Conservation (phyloP, 257 asterid genomes). For the Solanum rostratum region DNA sequence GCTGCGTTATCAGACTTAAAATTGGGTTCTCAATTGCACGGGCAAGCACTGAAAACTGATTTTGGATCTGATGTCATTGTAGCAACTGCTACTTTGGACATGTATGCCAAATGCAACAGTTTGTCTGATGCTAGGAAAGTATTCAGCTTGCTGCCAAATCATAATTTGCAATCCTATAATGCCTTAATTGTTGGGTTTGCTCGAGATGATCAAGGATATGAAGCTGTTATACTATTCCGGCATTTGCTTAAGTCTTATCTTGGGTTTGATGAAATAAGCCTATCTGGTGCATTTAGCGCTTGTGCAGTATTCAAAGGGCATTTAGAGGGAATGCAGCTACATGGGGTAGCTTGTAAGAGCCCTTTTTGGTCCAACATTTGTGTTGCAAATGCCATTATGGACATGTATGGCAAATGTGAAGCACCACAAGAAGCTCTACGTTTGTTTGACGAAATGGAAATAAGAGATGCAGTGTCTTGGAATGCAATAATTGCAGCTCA, state of each 20-base stretch:
- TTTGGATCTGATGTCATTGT: constrained; percentile 58
- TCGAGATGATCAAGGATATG: constrained; percentile 52
- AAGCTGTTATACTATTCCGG: constrained; percentile 46
- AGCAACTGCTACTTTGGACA: constrained; percentile 74
- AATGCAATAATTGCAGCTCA: constrained; percentile 75
- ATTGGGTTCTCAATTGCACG: constrained; percentile 68
- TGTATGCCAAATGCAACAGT: constrained; percentile 65
- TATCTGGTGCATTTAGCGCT: constrained; percentile 70
- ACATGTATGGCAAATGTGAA: constrained; percentile 87
- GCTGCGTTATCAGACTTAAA: constrained; percentile 44
- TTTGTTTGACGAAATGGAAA: constrained; percentile 54
- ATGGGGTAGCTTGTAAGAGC: constrained; percentile 56
- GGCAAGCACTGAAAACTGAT: constrained; percentile 57
- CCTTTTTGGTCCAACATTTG: constrained; percentile 41
- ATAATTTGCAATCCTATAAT: constrained; percentile 63
- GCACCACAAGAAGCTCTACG: constrained; percentile 46
- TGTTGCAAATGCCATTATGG: constrained; percentile 70
- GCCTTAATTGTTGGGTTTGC: constrained; percentile 68
- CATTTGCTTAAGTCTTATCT: constrained; percentile 41
- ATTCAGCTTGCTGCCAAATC: constrained; percentile 42
- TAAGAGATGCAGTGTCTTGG: constrained; percentile 82
- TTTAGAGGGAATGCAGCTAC: constrained; percentile 53
- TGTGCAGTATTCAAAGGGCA: constrained; percentile 52
- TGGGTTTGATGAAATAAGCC: constrained; percentile 68
- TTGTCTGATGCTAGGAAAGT: constrained; percentile 46